Evolutionary conservation across 83 land plant species (phyloP).

Genomic region (Diphasiastrum complanatum): DNA sequence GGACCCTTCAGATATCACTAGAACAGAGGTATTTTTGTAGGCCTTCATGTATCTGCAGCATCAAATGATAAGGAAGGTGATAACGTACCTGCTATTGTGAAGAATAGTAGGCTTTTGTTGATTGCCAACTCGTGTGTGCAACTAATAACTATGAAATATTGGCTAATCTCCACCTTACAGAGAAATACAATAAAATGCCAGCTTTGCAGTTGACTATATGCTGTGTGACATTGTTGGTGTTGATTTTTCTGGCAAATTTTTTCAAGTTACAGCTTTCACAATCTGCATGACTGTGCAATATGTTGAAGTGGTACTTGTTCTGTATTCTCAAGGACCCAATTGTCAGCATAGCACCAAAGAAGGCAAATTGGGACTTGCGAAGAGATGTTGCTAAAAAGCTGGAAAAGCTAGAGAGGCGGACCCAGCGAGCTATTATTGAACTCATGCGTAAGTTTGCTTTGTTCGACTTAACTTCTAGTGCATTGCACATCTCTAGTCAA

Average conservation of each 20-base stretch:
- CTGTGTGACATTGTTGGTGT: no score
- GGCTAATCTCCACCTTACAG: no score
- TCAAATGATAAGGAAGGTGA: not conserved
- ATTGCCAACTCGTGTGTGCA: no score
- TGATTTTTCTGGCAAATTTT: no score
- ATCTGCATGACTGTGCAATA: not conserved
- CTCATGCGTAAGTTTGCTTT: conserved; percentile 82
- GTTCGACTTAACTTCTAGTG: no score
- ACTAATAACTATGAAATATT: no score
- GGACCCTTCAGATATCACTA: conserved; percentile 41
- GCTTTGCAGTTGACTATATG: no score
- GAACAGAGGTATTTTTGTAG: conserved; percentile 43
- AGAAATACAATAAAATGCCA: no score
- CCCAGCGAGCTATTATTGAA: conserved; percentile 75
- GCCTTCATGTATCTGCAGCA: not conserved
- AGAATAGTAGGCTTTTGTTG: not conserved
- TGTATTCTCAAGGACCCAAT: conserved; percentile 65
- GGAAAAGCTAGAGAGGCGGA: conserved; percentile 95
- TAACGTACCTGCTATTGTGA: not conserved
- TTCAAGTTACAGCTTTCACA: no score
- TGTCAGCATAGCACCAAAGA: conserved; percentile 96
- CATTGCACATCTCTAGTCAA: no score
- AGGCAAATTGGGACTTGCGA: conserved; percentile 94
- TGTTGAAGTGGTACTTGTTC: not conserved
- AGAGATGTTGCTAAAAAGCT: conserved; percentile 93